Percentiles rank a stretch among this genome's conserved stretches.
These are phyloP conservation scores for Mycena citricolor DNA, from an alignment of 1,284 basidiomycete genomes.

Conservation along the genomic window DNA sequence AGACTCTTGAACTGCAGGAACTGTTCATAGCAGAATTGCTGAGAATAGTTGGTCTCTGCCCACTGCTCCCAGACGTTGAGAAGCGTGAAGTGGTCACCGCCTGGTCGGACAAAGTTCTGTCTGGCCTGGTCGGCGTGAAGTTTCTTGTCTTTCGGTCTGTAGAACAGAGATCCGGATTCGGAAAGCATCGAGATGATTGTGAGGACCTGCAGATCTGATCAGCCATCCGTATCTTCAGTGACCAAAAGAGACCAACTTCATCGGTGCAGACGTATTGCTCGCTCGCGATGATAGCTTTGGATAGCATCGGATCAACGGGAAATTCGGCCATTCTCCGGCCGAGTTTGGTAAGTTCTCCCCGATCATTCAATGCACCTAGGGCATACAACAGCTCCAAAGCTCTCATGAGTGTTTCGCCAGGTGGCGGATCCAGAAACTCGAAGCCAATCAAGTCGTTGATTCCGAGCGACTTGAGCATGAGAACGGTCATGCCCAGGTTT, in stretches of 20 bases:
- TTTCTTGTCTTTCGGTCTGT: slow-evolving; percentile 97
- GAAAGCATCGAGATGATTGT: slow-evolving; percentile 98
- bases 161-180: slow-evolving; percentile 93
- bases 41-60: slow-evolving; percentile 95
- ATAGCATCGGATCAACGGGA: slow-evolving; percentile 97
- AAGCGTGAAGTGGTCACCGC: slow-evolving; percentile 98
- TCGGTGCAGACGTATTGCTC: slow-evolving; percentile 96
- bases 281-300: slow-evolving; percentile 94
- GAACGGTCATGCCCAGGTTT: slow-evolving; percentile 94
- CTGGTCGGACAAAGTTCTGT: slow-evolving; percentile 92
- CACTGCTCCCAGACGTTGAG: slow-evolving; percentile 99
- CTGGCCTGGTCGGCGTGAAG: slow-evolving; percentile 94
- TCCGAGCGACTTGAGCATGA: slow-evolving; percentile 92
- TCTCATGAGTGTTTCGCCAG: slow-evolving; percentile 96
- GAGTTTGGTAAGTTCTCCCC: slow-evolving; percentile 94
- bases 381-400: slow-evolving; percentile 94
- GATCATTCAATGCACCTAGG: slow-evolving; percentile 93
- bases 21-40: slow-evolving; percentile 94
- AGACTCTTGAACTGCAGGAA: slow-evolving; percentile 98
- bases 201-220: slow-evolving; percentile 57
- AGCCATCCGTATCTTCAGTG: slow-evolving; percentile 2
- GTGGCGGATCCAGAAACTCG: slow-evolving; percentile 99
- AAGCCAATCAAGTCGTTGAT: slow-evolving; percentile 98
- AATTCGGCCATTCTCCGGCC: slow-evolving; percentile 99
- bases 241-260: slow-evolving; percentile 58